A percentile compares a stretch with the other conserved stretches of the same genome.
phyloP scores from a whole-genome alignment of 1,284 basidiomycete species.

The Lentinus polychrous region DNA sequence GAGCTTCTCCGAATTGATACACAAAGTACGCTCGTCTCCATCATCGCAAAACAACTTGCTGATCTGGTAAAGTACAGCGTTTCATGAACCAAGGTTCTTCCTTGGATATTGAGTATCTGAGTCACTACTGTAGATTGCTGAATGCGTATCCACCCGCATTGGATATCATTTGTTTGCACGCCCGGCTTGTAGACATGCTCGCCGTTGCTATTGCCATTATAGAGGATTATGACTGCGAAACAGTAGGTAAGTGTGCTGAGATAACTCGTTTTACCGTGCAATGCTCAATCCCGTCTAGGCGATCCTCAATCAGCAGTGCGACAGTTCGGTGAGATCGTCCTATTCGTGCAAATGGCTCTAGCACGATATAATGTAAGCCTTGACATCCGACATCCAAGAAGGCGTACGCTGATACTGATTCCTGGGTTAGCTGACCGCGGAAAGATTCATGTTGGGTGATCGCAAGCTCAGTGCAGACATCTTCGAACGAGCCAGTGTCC shows the following conservation, averaged over 20 bases:
- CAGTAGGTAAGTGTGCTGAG: slow-evolving; percentile 50
- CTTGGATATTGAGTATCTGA: slow-evolving; percentile 59
- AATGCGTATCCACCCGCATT: slow-evolving; percentile 48
- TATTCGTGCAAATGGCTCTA: slow-evolving; percentile 61
- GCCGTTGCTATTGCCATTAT: slow-evolving; percentile 55
- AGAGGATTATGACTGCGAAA: slow-evolving; percentile 70
- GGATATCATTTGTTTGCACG: slow-evolving; percentile 67
- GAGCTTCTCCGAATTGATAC: slow-evolving; percentile 47
- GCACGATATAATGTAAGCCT: slow-evolving; percentile 53
- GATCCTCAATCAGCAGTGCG: slow-evolving; percentile 76
- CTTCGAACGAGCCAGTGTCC: slow-evolving; percentile 40
- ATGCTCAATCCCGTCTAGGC: slow-evolving; percentile 29
- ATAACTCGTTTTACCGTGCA: neutral
- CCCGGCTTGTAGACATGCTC: slow-evolving; percentile 54
- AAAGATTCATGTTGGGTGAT: slow-evolving; percentile 27
- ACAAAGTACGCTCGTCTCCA: slow-evolving; percentile 39
- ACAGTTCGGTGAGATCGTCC: slow-evolving; percentile 66
- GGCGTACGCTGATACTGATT: slow-evolving; percentile 6
- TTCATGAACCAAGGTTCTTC: slow-evolving; percentile 42
- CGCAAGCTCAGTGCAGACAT: slow-evolving; percentile 43
- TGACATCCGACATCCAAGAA: neutral
- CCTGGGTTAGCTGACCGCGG: slow-evolving; percentile 24
- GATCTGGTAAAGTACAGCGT: slow-evolving; percentile 32
- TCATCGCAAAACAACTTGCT: neutral
- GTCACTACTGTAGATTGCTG: slow-evolving; percentile 58